Evolutionary conservation across 331 rosid genomes (phyloP).

Genomic region (Cucumis variabilis): DNA sequence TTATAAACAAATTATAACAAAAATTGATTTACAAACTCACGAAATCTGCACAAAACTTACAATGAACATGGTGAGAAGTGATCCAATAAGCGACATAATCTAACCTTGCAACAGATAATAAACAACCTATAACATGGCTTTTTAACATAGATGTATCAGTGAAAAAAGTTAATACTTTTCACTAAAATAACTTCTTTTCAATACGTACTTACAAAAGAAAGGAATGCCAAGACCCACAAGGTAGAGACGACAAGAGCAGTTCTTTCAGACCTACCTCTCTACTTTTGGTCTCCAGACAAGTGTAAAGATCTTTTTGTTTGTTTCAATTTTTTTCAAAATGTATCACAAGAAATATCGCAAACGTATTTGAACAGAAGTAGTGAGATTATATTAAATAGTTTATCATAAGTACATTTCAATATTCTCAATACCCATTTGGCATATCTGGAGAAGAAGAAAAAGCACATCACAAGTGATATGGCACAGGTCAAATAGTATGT

Average conservation of each 20-base stretch:
- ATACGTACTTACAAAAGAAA: conserved; percentile 72
- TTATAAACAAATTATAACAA: neutral
- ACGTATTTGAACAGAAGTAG: neutral
- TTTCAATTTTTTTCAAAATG: neutral
- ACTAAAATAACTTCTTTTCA: neutral
- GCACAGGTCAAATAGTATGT: neutral
- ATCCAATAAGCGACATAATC: conserved; percentile 89
- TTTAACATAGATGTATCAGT: neutral
- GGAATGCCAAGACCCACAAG: conserved; percentile 82
- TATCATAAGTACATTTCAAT: neutral
- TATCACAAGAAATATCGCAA: neutral
- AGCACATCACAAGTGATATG: neutral
- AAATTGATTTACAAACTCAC: neutral
- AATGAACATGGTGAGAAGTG: conserved; percentile 91
- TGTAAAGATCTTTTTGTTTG: neutral
- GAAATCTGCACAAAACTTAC: conserved; percentile 55
- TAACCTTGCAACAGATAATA: conserved; percentile 58
- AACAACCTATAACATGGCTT: neutral
- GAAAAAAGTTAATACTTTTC: neutral
- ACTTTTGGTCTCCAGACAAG: neutral
- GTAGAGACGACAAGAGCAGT: conserved; percentile 87
- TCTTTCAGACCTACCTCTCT: conserved; percentile 38
- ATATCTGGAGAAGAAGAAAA: neutral
- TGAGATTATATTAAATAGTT: neutral
- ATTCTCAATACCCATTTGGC: neutral